phyloP scores from a whole-genome alignment of 2,329 filamentous ascomycete species.

The Aspergillus intermedius region DNA sequence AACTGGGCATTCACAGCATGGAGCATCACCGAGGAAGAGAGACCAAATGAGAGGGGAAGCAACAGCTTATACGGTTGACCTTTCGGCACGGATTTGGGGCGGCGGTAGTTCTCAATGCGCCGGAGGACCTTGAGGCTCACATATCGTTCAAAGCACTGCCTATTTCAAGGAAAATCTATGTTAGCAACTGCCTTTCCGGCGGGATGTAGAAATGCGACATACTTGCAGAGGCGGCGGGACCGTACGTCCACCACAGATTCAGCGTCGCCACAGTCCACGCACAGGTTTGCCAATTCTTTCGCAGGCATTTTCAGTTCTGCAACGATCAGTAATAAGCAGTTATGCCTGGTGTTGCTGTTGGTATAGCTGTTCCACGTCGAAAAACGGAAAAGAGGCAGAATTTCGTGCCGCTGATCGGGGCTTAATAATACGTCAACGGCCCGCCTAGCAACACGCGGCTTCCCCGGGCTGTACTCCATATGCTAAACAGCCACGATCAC shows the following conservation, averaged over 20 bases:
- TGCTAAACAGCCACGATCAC: conserved; percentile 14
- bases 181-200: conserved; percentile 8
- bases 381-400: conserved; percentile 14
- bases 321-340: background rate
- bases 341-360: background rate
- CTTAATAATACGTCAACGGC: conserved; percentile 24
- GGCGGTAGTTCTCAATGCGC: conserved; percentile 62
- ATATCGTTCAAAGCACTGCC: conserved; percentile 71
- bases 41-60: conserved; percentile 74
- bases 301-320: conserved; percentile 22
- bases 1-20: conserved; percentile 68
- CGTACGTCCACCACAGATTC: conserved; percentile 51
- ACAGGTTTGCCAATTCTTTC: conserved; percentile 34
- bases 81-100: conserved; percentile 27
- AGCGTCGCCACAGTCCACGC: conserved; percentile 51
- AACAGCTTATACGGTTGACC: conserved; percentile 53
- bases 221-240: conserved; percentile 56
- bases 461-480: conserved; percentile 7
- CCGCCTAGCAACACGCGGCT: conserved; percentile 18
- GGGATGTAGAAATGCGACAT: conserved; percentile 15
- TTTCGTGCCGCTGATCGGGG: conserved; percentile 6
- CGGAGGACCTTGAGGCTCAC: conserved; percentile 73
- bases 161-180: conserved; percentile 24
- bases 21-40: conserved; percentile 71
- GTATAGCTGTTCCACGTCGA: background rate